These are phyloP conservation scores for Coemansia sp. DNA, from an alignment of 192 early-diverging fungal species.

Conservation along the genomic window DNA sequence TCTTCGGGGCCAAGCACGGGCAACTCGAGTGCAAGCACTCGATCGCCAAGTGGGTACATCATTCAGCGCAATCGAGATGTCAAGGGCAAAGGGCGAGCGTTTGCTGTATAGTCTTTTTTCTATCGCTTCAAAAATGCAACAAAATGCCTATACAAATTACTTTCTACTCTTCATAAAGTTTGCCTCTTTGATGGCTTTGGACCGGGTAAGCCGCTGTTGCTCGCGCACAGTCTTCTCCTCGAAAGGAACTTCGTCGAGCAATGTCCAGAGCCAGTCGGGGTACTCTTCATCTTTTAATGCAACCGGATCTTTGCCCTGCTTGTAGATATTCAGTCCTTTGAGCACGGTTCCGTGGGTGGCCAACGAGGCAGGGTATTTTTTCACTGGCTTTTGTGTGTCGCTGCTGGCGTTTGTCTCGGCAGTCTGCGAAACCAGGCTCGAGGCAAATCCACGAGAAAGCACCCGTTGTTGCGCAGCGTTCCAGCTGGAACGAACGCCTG, in stretches of 20 bases:
- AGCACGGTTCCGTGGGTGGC: conserved; percentile 74
- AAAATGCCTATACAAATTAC: conserved; percentile 33
- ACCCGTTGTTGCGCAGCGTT: not conserved
- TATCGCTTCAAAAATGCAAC: not conserved
- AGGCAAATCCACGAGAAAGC: conserved; percentile 1
- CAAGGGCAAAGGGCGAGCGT: conserved; percentile 46
- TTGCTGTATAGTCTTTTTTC: conserved; percentile 16
- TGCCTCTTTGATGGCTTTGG: conserved; percentile 63
- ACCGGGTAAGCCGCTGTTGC: conserved; percentile 61
- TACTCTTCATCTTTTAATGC: conserved; percentile 84
- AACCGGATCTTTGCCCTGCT: conserved; percentile 80
- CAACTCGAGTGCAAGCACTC: conserved; percentile 5
- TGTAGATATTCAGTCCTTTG: conserved; percentile 84
- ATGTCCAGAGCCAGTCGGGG: conserved; percentile 91
- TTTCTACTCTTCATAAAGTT: conserved; percentile 81
- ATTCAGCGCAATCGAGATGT: conserved; percentile 15
- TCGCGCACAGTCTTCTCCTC: conserved; percentile 50
- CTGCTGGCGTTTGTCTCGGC: not conserved
- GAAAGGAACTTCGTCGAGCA: conserved; percentile 58
- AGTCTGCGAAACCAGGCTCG: not conserved
- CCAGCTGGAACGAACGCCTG: not conserved
- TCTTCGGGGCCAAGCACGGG: conserved; percentile 10
- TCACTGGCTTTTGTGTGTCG: conserved; percentile 3
- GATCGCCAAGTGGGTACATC: not conserved
- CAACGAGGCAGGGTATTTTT: conserved; percentile 50